phyloP scores from a whole-genome alignment of 2,329 filamentous ascomycete genomes.

The Cladosporium oxysporum region DNA sequence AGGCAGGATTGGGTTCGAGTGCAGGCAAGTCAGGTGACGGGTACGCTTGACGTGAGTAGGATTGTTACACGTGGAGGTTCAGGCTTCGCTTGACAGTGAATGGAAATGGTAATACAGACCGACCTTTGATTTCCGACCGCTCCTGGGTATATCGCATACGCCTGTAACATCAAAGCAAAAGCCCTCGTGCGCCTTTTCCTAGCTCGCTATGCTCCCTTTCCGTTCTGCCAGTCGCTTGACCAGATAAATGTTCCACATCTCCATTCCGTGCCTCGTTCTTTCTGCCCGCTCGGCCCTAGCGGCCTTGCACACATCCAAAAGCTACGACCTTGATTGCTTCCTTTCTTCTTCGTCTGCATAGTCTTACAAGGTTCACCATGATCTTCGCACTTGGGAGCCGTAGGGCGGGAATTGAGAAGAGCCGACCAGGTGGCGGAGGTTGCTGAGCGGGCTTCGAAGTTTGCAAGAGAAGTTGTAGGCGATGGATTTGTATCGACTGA shows the following conservation, averaged over 20 bases:
- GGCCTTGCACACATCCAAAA: slow-evolving; percentile 74
- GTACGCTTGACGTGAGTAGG: not conserved
- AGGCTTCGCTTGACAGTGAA: not conserved
- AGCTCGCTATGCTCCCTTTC: slow-evolving; percentile 5
- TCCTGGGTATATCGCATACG: slow-evolving; percentile 6
- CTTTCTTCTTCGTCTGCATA: slow-evolving; percentile 83
- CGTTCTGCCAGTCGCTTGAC: slow-evolving; percentile 62
- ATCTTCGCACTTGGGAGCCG: slow-evolving; percentile 74
- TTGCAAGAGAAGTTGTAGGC: not conserved
- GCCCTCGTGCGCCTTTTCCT: not conserved
- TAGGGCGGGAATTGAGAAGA: slow-evolving; percentile 69
- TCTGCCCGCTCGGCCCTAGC: slow-evolving; percentile 79
- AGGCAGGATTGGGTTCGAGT: not conserved
- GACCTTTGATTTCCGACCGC: not conserved
- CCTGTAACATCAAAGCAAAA: not conserved
- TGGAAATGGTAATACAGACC: slow-evolving; percentile 1
- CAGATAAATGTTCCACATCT: slow-evolving; percentile 82
- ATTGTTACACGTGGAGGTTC: not conserved
- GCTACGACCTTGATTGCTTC: slow-evolving; percentile 70
- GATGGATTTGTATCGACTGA: not conserved
- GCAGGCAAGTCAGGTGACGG: not conserved
- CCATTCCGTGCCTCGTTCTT: slow-evolving; percentile 84
- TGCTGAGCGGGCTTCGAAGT: slow-evolving; percentile 30
- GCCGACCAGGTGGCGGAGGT: slow-evolving; percentile 69
- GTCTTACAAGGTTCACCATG: slow-evolving; percentile 86